Conservation (phyloP, 1,139 yeast species). For the Magnusiomyces suaveolens region DNA sequence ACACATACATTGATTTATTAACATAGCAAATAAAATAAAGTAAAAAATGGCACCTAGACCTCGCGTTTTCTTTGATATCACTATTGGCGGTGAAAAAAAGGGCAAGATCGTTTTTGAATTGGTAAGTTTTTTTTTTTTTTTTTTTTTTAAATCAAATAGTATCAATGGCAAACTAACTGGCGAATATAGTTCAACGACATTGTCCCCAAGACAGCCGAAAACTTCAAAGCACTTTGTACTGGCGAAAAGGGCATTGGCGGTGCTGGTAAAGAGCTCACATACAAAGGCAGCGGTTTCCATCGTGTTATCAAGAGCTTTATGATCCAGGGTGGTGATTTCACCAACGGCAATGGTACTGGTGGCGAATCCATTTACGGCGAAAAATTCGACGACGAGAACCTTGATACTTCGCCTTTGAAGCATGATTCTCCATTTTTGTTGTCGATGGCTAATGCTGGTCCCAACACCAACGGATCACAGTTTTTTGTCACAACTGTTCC, state of each 20-base stretch:
- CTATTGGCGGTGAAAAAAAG: slow-evolving; percentile 62
- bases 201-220: slow-evolving; percentile 92
- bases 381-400: slow-evolving; percentile 75
- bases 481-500: slow-evolving; percentile 79
- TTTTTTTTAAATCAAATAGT: background rate
- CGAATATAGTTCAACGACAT: slow-evolving; percentile 4
- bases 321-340: slow-evolving; percentile 97
- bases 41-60: slow-evolving; percentile 7
- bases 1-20: background rate
- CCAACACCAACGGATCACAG: slow-evolving; percentile 92
- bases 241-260: slow-evolving; percentile 72
- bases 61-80: slow-evolving; percentile 69
- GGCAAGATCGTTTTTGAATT: slow-evolving; percentile 72
- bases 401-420: slow-evolving; percentile 32
- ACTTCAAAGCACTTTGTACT: slow-evolving; percentile 81
- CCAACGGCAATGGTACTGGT: slow-evolving; percentile 81
- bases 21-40: background rate
- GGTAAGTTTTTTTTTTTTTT: no score
- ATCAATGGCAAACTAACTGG: background rate
- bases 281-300: slow-evolving; percentile 78
- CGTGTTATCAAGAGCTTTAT: slow-evolving; percentile 79
- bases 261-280: slow-evolving; percentile 56
- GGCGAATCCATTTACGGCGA: slow-evolving; percentile 95
- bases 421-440: slow-evolving; percentile 82
- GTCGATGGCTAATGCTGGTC: slow-evolving; percentile 96